phyloP scores from a whole-genome alignment of 805 yeast genomes.

The Hermanozyma aechmeae region DNA sequence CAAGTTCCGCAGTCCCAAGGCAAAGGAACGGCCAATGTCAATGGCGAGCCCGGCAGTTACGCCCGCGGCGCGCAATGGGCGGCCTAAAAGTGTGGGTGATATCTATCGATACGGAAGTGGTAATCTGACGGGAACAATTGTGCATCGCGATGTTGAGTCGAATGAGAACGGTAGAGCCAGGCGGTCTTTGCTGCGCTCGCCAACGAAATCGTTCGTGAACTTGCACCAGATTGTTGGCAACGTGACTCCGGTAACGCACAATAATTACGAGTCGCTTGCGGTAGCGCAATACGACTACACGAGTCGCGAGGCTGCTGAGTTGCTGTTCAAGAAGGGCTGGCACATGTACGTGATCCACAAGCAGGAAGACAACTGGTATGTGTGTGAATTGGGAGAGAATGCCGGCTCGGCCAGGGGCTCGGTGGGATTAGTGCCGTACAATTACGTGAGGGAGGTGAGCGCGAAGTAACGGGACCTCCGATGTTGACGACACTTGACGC shows the following conservation, averaged over 20 bases:
- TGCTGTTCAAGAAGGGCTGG: slow-evolving; percentile 31
- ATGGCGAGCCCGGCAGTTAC: too few species aligned
- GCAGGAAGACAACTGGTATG: slow-evolving; percentile 37
- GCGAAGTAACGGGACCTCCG: too few species aligned
- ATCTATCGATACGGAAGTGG: background rate
- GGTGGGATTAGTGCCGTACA: slow-evolving; percentile 36
- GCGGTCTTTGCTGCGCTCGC: slow-evolving; percentile 21
- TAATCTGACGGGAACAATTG: slow-evolving; percentile 3
- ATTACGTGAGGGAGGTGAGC: slow-evolving; percentile 32
- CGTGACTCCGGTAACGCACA: slow-evolving; percentile 23
- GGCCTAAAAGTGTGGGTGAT: background rate
- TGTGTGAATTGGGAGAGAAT: slow-evolving; percentile 31
- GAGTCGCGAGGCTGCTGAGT: slow-evolving; percentile 33
- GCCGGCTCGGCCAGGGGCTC: slow-evolving; percentile 21
- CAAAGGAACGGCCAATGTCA: too few species aligned
- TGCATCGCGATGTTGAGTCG: too few species aligned
- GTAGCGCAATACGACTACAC: slow-evolving; percentile 29
- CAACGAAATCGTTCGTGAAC: slow-evolving; percentile 24
- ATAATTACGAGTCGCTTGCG: slow-evolving; percentile 25
- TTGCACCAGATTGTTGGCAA: slow-evolving; percentile 18
- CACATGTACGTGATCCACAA: slow-evolving; percentile 31
- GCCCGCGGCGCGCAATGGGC: too few species aligned
- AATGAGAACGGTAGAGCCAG: slow-evolving; percentile 4
- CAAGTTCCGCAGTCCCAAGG: slow-evolving; percentile 11
- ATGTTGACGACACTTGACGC: too few species aligned